These are phyloP conservation scores for Monascus ruber DNA, from an alignment of 2,329 filamentous ascomycete species.

Conservation along the genomic window DNA sequence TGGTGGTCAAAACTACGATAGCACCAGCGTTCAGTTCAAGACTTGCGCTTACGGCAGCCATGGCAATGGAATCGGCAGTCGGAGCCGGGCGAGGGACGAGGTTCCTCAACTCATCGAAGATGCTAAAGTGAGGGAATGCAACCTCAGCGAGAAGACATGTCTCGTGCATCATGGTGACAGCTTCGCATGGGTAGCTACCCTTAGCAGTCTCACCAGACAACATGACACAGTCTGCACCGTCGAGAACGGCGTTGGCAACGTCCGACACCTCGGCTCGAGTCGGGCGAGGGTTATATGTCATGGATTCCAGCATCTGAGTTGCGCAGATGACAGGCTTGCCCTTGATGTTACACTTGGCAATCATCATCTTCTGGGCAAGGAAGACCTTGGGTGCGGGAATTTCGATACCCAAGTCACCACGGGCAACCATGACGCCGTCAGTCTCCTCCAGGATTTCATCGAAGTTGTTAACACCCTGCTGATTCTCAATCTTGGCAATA, in stretches of 20 bases:
- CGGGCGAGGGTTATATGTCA: constrained; percentile 99
- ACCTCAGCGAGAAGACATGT: constrained; percentile 94
- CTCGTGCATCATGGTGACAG: constrained; percentile 96
- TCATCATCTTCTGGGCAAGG: constrained; percentile 99
- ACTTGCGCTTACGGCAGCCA: constrained; percentile 90
- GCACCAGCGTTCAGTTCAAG: constrained; percentile 93
- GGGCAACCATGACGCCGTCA: constrained; percentile 98
- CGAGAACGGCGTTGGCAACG: constrained; percentile 93
- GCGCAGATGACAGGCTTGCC: constrained; percentile 98
- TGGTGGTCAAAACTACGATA: constrained; percentile 92
- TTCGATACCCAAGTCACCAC: constrained; percentile 96
- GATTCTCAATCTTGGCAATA: constrained; percentile 99
- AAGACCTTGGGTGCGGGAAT: constrained; percentile 98
- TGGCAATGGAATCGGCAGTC: constrained; percentile 87
- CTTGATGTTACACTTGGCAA: constrained; percentile 98
- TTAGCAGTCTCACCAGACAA: constrained; percentile 98
- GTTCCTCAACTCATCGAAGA: constrained; percentile 89
- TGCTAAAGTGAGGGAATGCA: constrained; percentile 89
- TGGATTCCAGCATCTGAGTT: constrained; percentile 99
- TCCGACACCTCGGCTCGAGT: constrained; percentile 98
- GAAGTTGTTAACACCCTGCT: constrained; percentile 99
- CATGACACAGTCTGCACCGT: constrained; percentile 99
- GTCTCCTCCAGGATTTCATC: constrained; percentile 91
- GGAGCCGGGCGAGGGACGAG: constrained; percentile 72
- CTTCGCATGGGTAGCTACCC: constrained; percentile 84